Base-by-base conservation (phyloP, 2,329 filamentous ascomycete species). In the Exserohilum turcica region DNA sequence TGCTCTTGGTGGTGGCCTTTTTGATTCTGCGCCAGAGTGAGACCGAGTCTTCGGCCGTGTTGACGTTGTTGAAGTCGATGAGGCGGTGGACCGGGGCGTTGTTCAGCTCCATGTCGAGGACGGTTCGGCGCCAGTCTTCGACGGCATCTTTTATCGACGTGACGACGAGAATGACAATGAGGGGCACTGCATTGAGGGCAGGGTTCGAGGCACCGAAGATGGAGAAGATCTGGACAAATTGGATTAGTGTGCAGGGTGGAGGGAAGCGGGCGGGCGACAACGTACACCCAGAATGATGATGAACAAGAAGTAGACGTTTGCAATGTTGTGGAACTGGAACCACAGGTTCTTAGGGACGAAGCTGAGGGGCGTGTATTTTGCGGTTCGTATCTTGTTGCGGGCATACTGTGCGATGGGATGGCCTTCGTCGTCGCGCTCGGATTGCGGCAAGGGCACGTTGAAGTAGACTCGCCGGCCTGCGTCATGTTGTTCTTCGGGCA, bases 221-320 rank as follows among this genome's bases (percentile, higher is more conserved):
- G 58, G 91, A 87, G 77, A 97, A 97, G 72, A 95, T 90, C 94
- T 97, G 77, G 54, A 52, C 13, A 13, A 5, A 38, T 32, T 19
- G 7, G 16, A 59, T 71, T 54, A 71, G 67, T 48, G 42, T 15
- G 19, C 59, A 59, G 36, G 39, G 15, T 21, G 43, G 48, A 24
- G 5, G 5, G 16, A 24, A 54, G 60, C 53, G 54, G 37, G 15
- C 15, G 39, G 48, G 48, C 45, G 43, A 39, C 32, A 50, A 83
- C 92, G 82, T 87, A 97, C 94, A 69, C 88, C 87, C 55, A 99
- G 84, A 71, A 99, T 96, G 72, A 97, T 92, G 67, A 93, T 84
- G 78, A 97, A 97, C 65, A 97, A 81, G 83, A 99, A 99, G 78
- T 97, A 99, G 48, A 97, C 88, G 75, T 99, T 99, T 71, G 94